These are phyloP conservation scores for Emericellopsis atlantica DNA, from an alignment of 2,329 filamentous ascomycete genomes.

Conservation along the genomic window DNA sequence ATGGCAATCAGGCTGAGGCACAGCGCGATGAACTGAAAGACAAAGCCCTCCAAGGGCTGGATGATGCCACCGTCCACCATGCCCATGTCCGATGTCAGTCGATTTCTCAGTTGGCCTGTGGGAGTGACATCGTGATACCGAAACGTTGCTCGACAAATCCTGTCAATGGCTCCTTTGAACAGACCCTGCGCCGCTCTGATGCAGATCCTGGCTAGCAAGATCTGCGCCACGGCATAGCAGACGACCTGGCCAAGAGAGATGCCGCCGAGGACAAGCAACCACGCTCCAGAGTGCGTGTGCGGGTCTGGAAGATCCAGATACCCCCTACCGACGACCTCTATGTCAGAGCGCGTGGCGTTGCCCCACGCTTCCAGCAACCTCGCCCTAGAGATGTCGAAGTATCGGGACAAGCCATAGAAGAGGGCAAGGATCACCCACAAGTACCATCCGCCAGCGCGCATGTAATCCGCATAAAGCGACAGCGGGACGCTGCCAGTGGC, in stretches of 20 bases:
- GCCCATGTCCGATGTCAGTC: constrained; percentile 80
- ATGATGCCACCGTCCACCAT: constrained; percentile 83
- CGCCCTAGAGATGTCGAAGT: constrained; percentile 51
- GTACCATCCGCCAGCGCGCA: constrained; percentile 63
- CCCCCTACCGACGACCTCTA: not conserved
- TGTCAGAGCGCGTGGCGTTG: constrained; percentile 32
- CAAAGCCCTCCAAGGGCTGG: constrained; percentile 56
- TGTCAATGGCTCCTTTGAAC: constrained; percentile 59
- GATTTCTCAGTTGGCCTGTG: constrained; percentile 82
- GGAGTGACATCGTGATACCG: constrained; percentile 87
- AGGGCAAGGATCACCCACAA: constrained; percentile 60
- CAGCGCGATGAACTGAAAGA: constrained; percentile 61
- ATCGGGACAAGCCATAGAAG: constrained; percentile 50
- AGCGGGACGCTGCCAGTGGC: constrained; percentile 59
- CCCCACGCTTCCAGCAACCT: constrained; percentile 87
- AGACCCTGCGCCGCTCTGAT: constrained; percentile 66
- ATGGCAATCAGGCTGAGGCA: constrained; percentile 64
- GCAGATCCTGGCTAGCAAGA: constrained; percentile 63
- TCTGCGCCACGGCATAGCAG: constrained; percentile 46
- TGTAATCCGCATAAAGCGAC: constrained; percentile 72
- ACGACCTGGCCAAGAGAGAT: constrained; percentile 51
- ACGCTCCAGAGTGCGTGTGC: constrained; percentile 52
- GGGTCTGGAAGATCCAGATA: constrained; percentile 44
- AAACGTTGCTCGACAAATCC: constrained; percentile 70
- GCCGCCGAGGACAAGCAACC: constrained; percentile 59